Evolutionary conservation across 2,329 filamentous ascomycete genomes (phyloP), one percentile per base, ranked within the genome.

Genomic region (Botrytis porri): DNA sequence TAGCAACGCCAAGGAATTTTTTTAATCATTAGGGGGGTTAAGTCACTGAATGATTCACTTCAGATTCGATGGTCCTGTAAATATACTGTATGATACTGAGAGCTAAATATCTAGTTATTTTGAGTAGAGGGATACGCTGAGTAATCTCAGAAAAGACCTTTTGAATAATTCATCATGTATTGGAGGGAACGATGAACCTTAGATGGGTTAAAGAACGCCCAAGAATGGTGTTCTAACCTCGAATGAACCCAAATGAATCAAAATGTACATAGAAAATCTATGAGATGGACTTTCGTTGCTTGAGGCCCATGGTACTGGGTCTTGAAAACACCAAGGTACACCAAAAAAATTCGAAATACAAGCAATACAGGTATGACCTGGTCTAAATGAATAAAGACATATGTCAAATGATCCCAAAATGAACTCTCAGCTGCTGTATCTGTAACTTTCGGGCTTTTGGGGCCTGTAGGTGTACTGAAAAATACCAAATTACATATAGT

Each of bases 331-430:
- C 7, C 12, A n/a, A 39, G n/a, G 1, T 25, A 39, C 1, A 39
- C 60, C 35, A 0, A 20, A 39, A 60, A n/a, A 16, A 3, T 22
- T 0, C 1, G 12, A 25, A n/a, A 43, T 29, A 22, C 9, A 7
- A 0, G 1, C 1, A 7, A 29, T 29, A 12, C 1, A 41, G 25
- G 7, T 2, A 20, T 20, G 0, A 20, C 0, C 7, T 8, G 9
- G 4, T 16, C n/a, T 12, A 63, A 9, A 20, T 20, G 9, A 29
- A 22, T 29, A 14, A 39, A 62, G 2, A 16, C 1, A 63, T 1
- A n/a, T 7, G 9, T 22, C 35, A 7, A 18, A 51, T 25, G 22
- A n/a, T 3, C 4, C 12, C 14, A 16, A 5, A 12, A 10, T 25
- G 6, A 25, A 3, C 20, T 45, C 35, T 22, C 6, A 4, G 3